Evolutionary conservation across 2,329 filamentous ascomycete species (phyloP).

Genomic region (Triangularia setosa): DNA sequence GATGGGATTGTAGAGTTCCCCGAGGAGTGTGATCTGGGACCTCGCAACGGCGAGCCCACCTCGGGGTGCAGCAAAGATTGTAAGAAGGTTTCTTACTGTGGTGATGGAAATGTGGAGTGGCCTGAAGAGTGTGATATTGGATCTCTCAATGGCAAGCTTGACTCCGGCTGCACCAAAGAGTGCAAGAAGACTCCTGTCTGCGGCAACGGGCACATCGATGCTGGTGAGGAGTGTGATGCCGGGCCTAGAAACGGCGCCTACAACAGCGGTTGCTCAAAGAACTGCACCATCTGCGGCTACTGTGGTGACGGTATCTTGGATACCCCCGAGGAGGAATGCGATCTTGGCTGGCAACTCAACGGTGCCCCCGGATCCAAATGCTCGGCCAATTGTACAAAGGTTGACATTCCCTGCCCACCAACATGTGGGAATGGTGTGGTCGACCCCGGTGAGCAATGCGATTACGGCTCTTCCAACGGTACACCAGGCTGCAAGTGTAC

Average conservation of each 20-base stretch:
- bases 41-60: conserved; percentile 7
- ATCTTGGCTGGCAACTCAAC: conserved; percentile 20
- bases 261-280: conserved; percentile 15
- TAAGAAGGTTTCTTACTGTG: conserved; percentile 7
- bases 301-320: conserved; percentile 19
- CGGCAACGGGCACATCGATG: conserved; percentile 10
- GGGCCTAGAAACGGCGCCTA: conserved; percentile 14
- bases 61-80: conserved; percentile 10
- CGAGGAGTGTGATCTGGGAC: conserved; percentile 12
- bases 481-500: conserved; percentile 8
- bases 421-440: conserved; percentile 17
- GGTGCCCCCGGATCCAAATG: conserved; percentile 14
- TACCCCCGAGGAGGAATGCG: conserved; percentile 12
- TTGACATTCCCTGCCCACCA: conserved; percentile 4
- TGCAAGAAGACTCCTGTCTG: conserved; percentile 7
- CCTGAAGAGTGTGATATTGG: conserved; percentile 14
- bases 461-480: conserved; percentile 18
- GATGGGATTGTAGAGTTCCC: background rate
- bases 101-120: conserved; percentile 5
- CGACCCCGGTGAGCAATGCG: conserved; percentile 19
- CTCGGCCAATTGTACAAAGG: conserved; percentile 14
- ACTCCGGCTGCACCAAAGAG: conserved; percentile 8
- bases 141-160: conserved; percentile 2
- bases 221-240: conserved; percentile 15
- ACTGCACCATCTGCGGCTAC: conserved; percentile 20